These are phyloP conservation scores for Artemisia annua DNA, from an alignment of 129 eudicot genomes.

Conservation along the genomic window DNA sequence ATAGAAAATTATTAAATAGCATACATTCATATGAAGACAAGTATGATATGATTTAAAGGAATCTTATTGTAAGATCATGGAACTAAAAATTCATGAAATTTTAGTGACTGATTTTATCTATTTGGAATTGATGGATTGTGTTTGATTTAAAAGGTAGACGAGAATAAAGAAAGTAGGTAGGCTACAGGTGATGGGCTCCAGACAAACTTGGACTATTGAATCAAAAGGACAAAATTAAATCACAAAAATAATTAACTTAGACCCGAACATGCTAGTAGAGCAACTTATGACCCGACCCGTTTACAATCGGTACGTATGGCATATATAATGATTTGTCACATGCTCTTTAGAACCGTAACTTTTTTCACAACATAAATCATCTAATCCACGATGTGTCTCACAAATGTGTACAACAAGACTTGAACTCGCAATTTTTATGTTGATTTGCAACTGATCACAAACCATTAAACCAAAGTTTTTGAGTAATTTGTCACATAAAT, in stretches of 20 bases:
- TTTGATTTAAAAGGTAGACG: constrained; percentile 13
- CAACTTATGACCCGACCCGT: constrained; percentile 16
- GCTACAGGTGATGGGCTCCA: constrained; percentile 34
- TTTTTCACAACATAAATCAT: too few relatives aligned
- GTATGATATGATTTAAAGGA: neutral
- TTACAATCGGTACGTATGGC: neutral
- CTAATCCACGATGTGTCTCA: too few relatives aligned
- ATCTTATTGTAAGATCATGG: neutral
- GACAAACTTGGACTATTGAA: constrained; percentile 25
- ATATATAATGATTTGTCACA: neutral
- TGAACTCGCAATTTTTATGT: too few relatives aligned
- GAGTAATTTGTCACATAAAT: too few relatives aligned
- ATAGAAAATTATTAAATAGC: neutral
- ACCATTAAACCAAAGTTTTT: too few relatives aligned
- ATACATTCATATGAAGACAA: neutral
- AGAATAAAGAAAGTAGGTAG: constrained; percentile 14
- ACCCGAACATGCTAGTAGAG: too few relatives aligned
- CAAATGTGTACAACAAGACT: too few relatives aligned
- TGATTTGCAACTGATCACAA: too few relatives aligned
- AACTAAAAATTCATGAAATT: neutral
- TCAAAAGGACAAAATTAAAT: too few relatives aligned
- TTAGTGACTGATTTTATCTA: constrained; percentile 8
- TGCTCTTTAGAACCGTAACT: too few relatives aligned
- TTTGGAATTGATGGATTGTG: neutral
- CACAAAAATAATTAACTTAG: neutral